Base-by-base conservation (phyloP, 1,284 basidiomycete species). In the Fomitopsis palustris region DNA sequence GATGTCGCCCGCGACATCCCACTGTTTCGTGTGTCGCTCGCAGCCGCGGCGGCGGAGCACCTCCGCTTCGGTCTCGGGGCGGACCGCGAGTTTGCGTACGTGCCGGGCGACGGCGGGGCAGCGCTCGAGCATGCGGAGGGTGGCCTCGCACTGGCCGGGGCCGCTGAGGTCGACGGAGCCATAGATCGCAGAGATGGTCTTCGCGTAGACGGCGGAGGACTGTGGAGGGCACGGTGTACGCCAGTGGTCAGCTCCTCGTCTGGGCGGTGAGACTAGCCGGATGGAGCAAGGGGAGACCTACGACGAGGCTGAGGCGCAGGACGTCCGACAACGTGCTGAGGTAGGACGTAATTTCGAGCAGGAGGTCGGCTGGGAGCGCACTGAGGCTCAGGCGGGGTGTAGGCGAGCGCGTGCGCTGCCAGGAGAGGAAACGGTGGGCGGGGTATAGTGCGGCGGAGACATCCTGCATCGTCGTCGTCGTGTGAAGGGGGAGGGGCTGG, bases 51-150 rank as follows among this genome's bases (percentile, higher is more conserved):
- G 43, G 19, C 29, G 25, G 49, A 23, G 47, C 39, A 62, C 55
- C 52, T 64, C 35, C 35, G 35, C 35, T 9, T 37, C 35, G 35
- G 35, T 66, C 45, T 78, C 74, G 8, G 79, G 81, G 49, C 76
- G 72, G 37, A 90, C 71, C 21, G 78, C 65, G 25, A 90, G 80
- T 57, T 80, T 76, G 35, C 78, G 81, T 42, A 89, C 81, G 69
- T 90, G 88, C 23, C 87, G 80, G 1, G 88, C 83, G 54, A 89
- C 80, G 52, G 78, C 76, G 1, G 80, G 80, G 10, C 76, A 76
- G 19, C 69, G 70, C 57, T 67, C 66, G 45, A 90, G 83, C 88
- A 90, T 89, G 23, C 68, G 68, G 31, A 90, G 77, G 0, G 88
- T 90, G 10, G 71, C 66, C n/a, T 70, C 67, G 64, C 85, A 89